These are phyloP conservation scores for Papilionanthe hybrid DNA, from an alignment of 116 monocot species.

Conservation along the genomic window DNA sequence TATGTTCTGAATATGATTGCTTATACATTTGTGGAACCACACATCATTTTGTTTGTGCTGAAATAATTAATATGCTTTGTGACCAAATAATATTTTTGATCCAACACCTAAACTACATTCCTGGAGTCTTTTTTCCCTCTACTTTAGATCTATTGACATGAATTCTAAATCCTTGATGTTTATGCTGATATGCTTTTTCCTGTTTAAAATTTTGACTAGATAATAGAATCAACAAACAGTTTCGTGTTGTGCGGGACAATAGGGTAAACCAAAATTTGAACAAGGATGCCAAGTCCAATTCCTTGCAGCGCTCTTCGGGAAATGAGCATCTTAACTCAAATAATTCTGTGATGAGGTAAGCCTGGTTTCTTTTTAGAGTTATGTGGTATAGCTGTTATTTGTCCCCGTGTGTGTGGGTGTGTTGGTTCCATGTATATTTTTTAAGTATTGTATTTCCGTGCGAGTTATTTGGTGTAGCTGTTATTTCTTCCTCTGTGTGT, in stretches of 20 bases:
- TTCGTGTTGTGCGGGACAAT: conserved; percentile 70
- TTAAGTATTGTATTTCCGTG: background rate
- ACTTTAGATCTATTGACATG: background rate
- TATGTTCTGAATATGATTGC: no score
- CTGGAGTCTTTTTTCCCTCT: background rate
- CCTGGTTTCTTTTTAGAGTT: conserved; percentile 1
- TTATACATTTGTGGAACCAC: background rate
- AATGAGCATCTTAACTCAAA: conserved; percentile 12
- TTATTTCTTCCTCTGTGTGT: no score
- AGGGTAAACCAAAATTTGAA: conserved; percentile 37
- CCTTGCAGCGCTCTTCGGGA: conserved; percentile 14
- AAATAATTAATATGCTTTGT: no score
- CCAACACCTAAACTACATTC: no score
- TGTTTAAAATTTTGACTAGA: conserved; percentile 5
- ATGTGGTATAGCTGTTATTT: background rate
- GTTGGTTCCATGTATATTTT: no score
- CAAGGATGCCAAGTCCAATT: conserved; percentile 13
- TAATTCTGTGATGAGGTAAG: conserved; percentile 34
- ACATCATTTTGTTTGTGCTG: background rate
- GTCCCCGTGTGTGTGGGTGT: no score
- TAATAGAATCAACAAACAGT: conserved; percentile 47
- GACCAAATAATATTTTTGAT: no score
- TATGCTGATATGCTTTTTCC: conserved; percentile 2
- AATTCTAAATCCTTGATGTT: background rate
- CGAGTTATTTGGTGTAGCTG: background rate